A percentile compares a stretch with the other conserved stretches of the same genome.
phyloP scores from a whole-genome alignment of 345 rosid genomes.

The Nephelium lappaceum region DNA sequence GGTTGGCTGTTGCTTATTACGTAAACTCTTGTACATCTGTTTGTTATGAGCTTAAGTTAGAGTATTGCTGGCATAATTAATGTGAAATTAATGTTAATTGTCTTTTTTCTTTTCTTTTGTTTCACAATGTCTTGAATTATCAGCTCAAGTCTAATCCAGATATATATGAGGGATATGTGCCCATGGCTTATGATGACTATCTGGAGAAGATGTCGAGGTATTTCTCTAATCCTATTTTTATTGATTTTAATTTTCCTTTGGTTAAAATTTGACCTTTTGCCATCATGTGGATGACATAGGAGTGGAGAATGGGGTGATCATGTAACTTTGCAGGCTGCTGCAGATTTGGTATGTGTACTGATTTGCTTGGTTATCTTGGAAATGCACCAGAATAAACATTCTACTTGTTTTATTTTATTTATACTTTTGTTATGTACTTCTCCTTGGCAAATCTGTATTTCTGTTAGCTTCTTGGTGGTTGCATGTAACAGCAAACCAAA shows the following conservation, averaged over 20 bases:
- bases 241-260: conserved; percentile 11
- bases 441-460: not conserved
- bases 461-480: not conserved
- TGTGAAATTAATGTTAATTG: conserved; percentile 13
- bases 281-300: conserved; percentile 32
- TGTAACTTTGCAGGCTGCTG: conserved; percentile 57
- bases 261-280: conserved; percentile 25
- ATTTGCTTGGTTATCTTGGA: not conserved
- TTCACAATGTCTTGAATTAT: conserved; percentile 21
- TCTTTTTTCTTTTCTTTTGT: conserved; percentile 14
- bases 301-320: conserved; percentile 64
- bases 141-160: conserved; percentile 55
- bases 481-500: not conserved
- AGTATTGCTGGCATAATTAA: not conserved
- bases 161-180: conserved; percentile 69
- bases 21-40: not conserved
- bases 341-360: conserved; percentile 46
- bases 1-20: conserved; percentile 30
- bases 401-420: not conserved
- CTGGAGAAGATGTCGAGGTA: conserved; percentile 70
- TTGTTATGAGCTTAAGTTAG: not conserved
- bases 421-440: not conserved
- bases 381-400: not conserved
- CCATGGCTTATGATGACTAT: conserved; percentile 68
- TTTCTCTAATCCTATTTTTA: conserved; percentile 17